Evolutionary conservation across 306 rosid species (phyloP).

Genomic region (Rosa persica): DNA sequence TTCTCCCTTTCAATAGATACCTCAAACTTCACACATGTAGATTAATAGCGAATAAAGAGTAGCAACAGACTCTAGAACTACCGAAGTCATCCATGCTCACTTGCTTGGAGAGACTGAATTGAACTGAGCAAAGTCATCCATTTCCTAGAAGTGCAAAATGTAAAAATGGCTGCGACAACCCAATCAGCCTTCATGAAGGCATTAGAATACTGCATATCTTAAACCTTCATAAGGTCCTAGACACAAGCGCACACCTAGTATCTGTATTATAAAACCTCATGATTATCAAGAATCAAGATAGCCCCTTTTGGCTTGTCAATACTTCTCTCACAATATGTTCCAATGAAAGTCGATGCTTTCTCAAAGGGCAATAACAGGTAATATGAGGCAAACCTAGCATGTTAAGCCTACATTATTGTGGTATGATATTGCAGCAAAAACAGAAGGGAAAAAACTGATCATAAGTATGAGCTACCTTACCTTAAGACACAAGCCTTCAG

Average conservation of each 20-base stretch:
- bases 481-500: no score
- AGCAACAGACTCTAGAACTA: background rate
- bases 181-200: background rate
- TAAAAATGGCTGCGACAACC: background rate
- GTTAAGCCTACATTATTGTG: no score
- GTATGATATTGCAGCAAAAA: no score
- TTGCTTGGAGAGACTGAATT: background rate
- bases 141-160: background rate
- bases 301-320: background rate
- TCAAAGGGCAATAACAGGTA: no score
- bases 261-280: background rate
- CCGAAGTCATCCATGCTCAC: no score
- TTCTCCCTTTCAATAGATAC: background rate
- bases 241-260: constrained; percentile 6
- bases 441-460: no score
- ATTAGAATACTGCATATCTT: background rate
- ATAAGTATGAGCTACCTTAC: no score
- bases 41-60: background rate
- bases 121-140: background rate
- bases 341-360: no score
- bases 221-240: no score
- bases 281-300: constrained; percentile 7
- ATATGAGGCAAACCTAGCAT: no score
- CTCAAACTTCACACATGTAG: background rate
- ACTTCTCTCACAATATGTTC: no score